A percentile compares a stretch with the other conserved stretches of the same genome.
Conservation (phyloP, 1,284 basidiomycete genomes). For the Heterobasidion annosum region DNA sequence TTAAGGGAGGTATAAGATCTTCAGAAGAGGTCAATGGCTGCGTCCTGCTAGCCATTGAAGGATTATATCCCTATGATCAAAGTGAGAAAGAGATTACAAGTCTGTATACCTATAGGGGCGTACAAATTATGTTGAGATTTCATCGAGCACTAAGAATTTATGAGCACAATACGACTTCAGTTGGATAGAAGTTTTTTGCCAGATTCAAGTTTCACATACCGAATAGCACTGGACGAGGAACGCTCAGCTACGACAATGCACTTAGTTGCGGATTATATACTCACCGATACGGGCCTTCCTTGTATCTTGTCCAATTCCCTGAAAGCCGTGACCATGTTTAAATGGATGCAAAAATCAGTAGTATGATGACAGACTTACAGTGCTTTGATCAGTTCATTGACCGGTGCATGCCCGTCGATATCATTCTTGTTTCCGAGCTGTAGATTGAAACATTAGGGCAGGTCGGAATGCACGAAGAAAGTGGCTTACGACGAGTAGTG, state of each 20-base stretch:
- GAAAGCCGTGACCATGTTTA: conserved; percentile 1
- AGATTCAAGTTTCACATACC: conserved; percentile 28
- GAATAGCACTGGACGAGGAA: conserved; percentile 59
- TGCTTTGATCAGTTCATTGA: conserved; percentile 80
- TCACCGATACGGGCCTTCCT: conserved; percentile 79
- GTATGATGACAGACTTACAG: conserved; percentile 44
- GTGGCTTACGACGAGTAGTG: conserved; percentile 69
- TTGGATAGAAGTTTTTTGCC: too few relatives aligned
- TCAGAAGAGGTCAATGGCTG: conserved; percentile 29
- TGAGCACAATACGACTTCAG: conserved; percentile 9
- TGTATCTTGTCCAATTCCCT: conserved; percentile 78
- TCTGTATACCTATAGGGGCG: conserved; percentile 15
- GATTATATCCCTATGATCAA: conserved; percentile 53
- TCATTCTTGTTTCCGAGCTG: conserved; percentile 96
- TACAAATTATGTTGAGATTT: conserved; percentile 91
- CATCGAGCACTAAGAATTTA: conserved; percentile 68
- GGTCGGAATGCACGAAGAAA: background rate
- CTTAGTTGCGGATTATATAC: conserved; percentile 20
- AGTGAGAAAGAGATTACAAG: conserved; percentile 1
- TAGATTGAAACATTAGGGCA: background rate
- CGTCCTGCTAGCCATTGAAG: conserved; percentile 63
- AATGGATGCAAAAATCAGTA: background rate
- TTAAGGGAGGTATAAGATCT: background rate
- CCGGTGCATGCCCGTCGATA: conserved; percentile 67
- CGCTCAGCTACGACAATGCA: background rate